These are phyloP conservation scores for Plasmopara muralis DNA, from an alignment of 352 stramenopile species.

Conservation along the genomic window DNA sequence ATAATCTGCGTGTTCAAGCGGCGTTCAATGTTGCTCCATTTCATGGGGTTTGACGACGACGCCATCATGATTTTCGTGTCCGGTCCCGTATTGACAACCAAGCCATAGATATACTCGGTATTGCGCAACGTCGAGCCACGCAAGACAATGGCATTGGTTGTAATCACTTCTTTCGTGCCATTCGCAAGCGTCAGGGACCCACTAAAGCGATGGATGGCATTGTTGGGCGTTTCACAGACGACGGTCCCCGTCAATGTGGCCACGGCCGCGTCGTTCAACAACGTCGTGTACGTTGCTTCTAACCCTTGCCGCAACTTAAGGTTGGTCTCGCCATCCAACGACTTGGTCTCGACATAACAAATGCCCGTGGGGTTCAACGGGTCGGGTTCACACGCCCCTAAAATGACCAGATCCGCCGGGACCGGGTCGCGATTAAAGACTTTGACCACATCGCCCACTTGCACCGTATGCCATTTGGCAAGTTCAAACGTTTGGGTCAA, in stretches of 20 bases:
- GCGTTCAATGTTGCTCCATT: constrained; percentile 86
- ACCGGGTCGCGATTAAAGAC: constrained; percentile 83
- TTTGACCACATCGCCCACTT: constrained; percentile 88
- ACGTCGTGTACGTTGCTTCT: constrained; percentile 62
- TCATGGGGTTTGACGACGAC: constrained; percentile 65
- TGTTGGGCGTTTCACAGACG: constrained; percentile 84
- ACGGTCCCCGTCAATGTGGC: constrained; percentile 51
- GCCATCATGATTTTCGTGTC: constrained; percentile 90
- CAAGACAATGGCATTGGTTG: constrained; percentile 75
- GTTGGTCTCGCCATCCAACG: constrained; percentile 91
- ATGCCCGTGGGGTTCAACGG: constrained; percentile 60
- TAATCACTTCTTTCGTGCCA: constrained; percentile 65
- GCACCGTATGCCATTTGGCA: constrained; percentile 67
- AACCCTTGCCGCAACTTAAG: constrained; percentile 86
- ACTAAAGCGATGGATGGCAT: constrained; percentile 87
- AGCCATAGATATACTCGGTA: constrained; percentile 87
- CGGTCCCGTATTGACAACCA: constrained; percentile 89
- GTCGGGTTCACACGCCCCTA: constrained; percentile 74
- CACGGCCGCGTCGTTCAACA: constrained; percentile 47
- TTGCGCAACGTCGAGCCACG: constrained; percentile 86
- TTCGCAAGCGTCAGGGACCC: constrained; percentile 68
- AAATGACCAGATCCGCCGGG: constrained; percentile 84
- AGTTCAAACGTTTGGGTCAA: constrained; percentile 43
- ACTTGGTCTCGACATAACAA: constrained; percentile 91
- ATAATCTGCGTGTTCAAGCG: constrained; percentile 75